A percentile compares a stretch with the other conserved stretches of the same genome.
phyloP scores from a whole-genome alignment of 352 stramenopile genomes.

The Vaucheria bursata region DNA sequence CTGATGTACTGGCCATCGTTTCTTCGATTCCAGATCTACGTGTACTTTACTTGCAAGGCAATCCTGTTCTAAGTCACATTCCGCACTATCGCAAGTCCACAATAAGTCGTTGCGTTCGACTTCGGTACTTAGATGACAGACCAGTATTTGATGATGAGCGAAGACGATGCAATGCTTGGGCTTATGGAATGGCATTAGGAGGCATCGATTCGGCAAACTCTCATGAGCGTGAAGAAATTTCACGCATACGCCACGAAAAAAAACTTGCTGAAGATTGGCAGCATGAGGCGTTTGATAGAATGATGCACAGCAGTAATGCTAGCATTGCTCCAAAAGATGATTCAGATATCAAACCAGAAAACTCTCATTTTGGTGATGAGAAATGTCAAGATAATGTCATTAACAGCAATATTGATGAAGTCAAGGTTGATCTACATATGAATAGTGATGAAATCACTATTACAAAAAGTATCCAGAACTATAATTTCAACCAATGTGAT shows the following conservation, averaged over 20 bases:
- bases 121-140: slow-evolving; percentile 79
- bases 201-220: slow-evolving; percentile 56
- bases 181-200: slow-evolving; percentile 45
- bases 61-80: slow-evolving; percentile 76
- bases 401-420: too few relatives aligned
- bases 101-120: slow-evolving; percentile 64
- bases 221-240: slow-evolving; percentile 70
- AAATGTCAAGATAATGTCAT: too few relatives aligned
- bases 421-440: too few relatives aligned
- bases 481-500: too few relatives aligned
- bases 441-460: too few relatives aligned
- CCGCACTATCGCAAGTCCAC: slow-evolving; percentile 84
- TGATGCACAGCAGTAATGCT: too few relatives aligned
- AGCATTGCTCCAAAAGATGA: too few relatives aligned
- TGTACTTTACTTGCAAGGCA: slow-evolving; percentile 65
- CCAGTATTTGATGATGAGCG: slow-evolving; percentile 85
- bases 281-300: slow-evolving; percentile 40
- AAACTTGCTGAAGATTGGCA: slow-evolving; percentile 62
- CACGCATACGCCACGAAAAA: slow-evolving; percentile 69
- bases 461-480: too few relatives aligned
- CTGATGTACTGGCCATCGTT: slow-evolving; percentile 62
- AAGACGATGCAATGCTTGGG: slow-evolving; percentile 64
- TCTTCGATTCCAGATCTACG: slow-evolving; percentile 64
- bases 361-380: too few relatives aligned
- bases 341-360: too few relatives aligned